Conservation (phyloP, 1,284 basidiomycete genomes). For the Papiliotrema terrestris region DNA sequence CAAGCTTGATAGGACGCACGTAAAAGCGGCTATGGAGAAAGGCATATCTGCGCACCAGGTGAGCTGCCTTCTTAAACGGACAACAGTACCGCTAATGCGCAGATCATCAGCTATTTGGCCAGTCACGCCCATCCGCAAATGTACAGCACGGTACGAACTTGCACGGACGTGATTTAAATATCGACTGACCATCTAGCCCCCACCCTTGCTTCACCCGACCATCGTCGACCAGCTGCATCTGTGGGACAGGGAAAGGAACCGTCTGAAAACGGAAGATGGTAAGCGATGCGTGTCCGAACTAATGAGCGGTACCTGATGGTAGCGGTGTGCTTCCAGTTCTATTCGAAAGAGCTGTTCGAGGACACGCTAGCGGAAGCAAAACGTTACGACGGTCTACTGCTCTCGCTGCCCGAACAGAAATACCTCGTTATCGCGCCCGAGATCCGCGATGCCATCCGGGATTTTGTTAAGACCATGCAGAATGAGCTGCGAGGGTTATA, state of each 20-base stretch:
- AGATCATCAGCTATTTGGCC: constrained; percentile 93
- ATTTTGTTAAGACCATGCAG: constrained; percentile 38
- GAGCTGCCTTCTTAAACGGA: neutral
- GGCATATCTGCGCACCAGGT: constrained; percentile 97
- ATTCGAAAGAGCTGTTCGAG: constrained; percentile 44
- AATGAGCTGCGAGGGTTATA: constrained; percentile 24
- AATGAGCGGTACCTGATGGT: neutral
- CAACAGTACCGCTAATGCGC: neutral
- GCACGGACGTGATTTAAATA: no score
- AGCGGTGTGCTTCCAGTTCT: constrained; percentile 44
- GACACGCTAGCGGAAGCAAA: constrained; percentile 35
- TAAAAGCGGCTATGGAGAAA: constrained; percentile 87
- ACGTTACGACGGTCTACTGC: constrained; percentile 30
- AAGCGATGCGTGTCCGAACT: constrained; percentile 8
- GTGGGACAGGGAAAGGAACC: constrained; percentile 96
- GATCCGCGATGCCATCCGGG: constrained; percentile 38
- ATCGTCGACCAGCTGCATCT: constrained; percentile 97
- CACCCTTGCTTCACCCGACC: constrained; percentile 50
- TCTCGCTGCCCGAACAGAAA: constrained; percentile 26
- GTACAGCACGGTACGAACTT: constrained; percentile 77
- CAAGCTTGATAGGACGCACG: constrained; percentile 88
- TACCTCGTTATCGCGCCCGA: constrained; percentile 39
- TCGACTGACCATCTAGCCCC: constrained; percentile 19
- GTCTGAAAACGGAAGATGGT: constrained; percentile 84
- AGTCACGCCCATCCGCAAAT: constrained; percentile 98